Evolutionary conservation across 768 basidiomycete species (phyloP).

Genomic region (Mycena belliarum): DNA sequence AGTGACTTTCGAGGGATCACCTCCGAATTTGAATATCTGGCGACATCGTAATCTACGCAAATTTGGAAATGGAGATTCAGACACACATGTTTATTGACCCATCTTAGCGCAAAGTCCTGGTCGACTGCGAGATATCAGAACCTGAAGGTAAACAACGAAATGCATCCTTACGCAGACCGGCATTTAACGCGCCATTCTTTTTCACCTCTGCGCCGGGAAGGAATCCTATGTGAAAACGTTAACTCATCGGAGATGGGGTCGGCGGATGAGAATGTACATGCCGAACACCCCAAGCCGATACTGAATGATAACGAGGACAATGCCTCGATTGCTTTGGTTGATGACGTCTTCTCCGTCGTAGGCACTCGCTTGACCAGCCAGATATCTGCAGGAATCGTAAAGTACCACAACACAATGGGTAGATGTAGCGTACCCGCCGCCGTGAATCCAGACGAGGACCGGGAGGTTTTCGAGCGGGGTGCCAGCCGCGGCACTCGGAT

Average conservation of each 20-base stretch:
- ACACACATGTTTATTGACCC: no score
- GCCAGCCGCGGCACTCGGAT: slow-evolving; percentile 32
- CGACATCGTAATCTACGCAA: no score
- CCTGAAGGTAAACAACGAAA: no score
- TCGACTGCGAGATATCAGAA: neutral
- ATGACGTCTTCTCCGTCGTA: slow-evolving; percentile 40
- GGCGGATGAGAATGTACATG: neutral
- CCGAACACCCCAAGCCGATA: slow-evolving; percentile 45
- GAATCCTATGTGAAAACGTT: no score
- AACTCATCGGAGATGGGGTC: neutral
- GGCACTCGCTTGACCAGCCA: slow-evolving; percentile 28
- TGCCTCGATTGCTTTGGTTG: slow-evolving; percentile 33
- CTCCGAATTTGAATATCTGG: no score
- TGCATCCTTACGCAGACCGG: no score
- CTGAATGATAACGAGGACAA: slow-evolving; percentile 42
- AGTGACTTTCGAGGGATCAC: no score
- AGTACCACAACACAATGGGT: no score
- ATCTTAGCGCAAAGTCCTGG: neutral
- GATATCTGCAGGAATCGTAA: slow-evolving; percentile 36
- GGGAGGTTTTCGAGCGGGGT: slow-evolving; percentile 30
- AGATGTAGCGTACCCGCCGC: slow-evolving; percentile 27
- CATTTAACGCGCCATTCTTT: no score
- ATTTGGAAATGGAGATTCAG: no score
- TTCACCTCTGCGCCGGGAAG: no score
- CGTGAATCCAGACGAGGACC: slow-evolving; percentile 47